phyloP scores from a whole-genome alignment of 768 basidiomycete genomes.

The Pulveroboletus frians region DNA sequence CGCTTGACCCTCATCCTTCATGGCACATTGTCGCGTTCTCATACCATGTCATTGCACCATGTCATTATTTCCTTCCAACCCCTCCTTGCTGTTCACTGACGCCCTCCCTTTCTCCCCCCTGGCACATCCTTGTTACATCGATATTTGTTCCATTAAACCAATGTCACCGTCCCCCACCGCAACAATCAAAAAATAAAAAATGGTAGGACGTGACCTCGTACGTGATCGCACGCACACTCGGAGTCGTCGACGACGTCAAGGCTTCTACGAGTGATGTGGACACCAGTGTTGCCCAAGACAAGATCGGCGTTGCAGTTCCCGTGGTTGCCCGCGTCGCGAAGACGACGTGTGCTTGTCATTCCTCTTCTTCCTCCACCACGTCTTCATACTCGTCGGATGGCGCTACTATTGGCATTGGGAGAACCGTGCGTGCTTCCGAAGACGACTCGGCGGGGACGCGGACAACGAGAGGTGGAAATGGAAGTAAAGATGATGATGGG shows the following conservation, averaged over 20 bases:
- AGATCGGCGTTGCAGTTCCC: neutral
- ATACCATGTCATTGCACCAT: neutral
- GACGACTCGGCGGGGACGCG: neutral
- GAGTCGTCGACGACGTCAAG: conserved; percentile 68
- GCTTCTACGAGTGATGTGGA: conserved; percentile 60
- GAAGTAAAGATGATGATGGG: neutral
- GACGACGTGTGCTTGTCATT: neutral
- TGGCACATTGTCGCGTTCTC: neutral
- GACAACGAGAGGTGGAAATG: neutral
- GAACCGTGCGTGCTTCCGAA: conserved; percentile 7
- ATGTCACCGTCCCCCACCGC: conserved; percentile 1
- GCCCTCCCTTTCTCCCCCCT: neutral
- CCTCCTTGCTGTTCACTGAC: conserved; percentile 8
- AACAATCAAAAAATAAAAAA: neutral
- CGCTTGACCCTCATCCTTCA: conserved; percentile 4
- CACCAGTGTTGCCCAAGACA: neutral
- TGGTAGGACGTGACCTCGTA: conserved; percentile 74
- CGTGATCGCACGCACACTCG: conserved; percentile 76
- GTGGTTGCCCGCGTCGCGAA: neutral
- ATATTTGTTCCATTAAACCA: neutral
- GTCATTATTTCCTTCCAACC: neutral
- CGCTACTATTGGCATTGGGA: neutral
- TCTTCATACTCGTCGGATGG: neutral
- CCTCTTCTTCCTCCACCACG: neutral
- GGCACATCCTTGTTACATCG: neutral